Base-by-base conservation (phyloP, 345 rosid genomes). In the Adansonia digitata region DNA sequence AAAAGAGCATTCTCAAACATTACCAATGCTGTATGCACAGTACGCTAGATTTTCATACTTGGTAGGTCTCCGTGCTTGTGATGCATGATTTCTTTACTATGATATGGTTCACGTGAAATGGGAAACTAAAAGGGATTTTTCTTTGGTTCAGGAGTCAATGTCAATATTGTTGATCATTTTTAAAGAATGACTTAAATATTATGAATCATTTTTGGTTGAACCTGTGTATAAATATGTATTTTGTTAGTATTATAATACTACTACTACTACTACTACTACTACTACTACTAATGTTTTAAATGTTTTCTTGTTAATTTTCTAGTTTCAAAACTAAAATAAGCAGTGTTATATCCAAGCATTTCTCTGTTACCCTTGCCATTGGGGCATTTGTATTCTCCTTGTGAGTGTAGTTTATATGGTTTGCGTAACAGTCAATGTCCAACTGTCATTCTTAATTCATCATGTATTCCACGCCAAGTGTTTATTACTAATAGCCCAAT, bases 1-100 rank as follows among this genome's bases (percentile, higher is more conserved):
- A 52, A 93, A 91, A 88, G 98, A 93, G 72, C 89, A 90, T 76
- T 91, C 97, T 12, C 87, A 85, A 80, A 75, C 86, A 64, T 81
- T 95, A 72, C 93, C 97, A 7, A 85, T 92, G 81, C 71, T 93
- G 73, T 91, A 89, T 85, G 97, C 97, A 62, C 99, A 91, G 72
- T 95, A 90, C 74, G 78, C 97, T 13, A 87, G 97, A 24, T 95
- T 95, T 79, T 27, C 84, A 7, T 85, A 84, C 81, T 73, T 91
- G 97, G 99, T 95, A 77, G 35, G 95, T 83, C 46, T 26, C 49
- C 11, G 13, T 64, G 17, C 26, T 20, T 20, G 29, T 39, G 12
- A 37, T 64, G 26, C 27, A 4, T 22, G n/a, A 1, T 57, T 49
- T 63, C 22, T 39, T 59, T 20, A 22, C 15, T 35, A 17, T 49